These are phyloP conservation scores for Delonix regia DNA, from an alignment of 306 rosid genomes.

Conservation along the genomic window DNA sequence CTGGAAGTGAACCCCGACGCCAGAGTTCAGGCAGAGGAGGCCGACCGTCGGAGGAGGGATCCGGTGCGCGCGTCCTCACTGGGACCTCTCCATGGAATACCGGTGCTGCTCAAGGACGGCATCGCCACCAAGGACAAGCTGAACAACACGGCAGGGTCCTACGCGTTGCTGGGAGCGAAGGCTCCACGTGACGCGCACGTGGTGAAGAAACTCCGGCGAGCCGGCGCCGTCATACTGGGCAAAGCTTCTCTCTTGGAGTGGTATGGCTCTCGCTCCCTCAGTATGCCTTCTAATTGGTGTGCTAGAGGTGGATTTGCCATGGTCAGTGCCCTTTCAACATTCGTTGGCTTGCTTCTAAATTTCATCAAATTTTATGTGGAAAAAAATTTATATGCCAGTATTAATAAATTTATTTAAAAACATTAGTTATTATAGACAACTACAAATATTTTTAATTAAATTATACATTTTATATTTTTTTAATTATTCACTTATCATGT, in stretches of 20 bases:
- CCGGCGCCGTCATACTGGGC: constrained; percentile 60
- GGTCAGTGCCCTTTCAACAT: not conserved
- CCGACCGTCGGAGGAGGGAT: constrained; percentile 51
- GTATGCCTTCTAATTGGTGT: constrained; percentile 49
- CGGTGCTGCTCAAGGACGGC: constrained; percentile 60
- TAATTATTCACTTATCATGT: too few species aligned
- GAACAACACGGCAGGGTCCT: constrained; percentile 63
- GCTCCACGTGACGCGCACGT: constrained; percentile 59
- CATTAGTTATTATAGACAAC: too few species aligned
- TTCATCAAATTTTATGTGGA: too few species aligned
- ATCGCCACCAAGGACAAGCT: constrained; percentile 65
- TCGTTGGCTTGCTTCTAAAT: too few species aligned
- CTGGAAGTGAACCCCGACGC: constrained; percentile 79
- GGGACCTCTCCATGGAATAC: constrained; percentile 57
- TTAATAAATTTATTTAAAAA: too few species aligned
- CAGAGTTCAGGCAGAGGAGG: constrained; percentile 57
- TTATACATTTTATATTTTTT: too few species aligned
- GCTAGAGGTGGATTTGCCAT: constrained; percentile 52
- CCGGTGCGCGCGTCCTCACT: not conserved
- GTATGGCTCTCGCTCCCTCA: constrained; percentile 42
- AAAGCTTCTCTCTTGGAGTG: constrained; percentile 67
- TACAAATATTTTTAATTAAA: too few species aligned
- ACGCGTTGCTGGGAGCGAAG: constrained; percentile 52
- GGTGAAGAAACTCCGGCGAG: constrained; percentile 52
- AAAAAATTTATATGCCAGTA: too few species aligned